Base-by-base conservation (phyloP, 768 basidiomycete species). In the Leccinum subtestaceum region DNA sequence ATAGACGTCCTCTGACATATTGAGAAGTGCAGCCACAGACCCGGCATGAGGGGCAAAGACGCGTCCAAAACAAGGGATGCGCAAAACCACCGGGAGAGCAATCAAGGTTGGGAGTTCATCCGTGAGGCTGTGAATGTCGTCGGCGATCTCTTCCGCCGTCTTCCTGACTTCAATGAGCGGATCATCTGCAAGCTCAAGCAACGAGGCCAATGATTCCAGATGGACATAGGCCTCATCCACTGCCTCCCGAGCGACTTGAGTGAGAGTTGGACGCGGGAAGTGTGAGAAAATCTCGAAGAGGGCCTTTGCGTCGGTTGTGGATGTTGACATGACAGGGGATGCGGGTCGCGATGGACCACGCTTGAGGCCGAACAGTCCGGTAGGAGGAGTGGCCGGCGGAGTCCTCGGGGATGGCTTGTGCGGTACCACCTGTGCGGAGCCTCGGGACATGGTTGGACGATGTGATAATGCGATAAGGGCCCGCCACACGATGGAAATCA, bases 141-240 rank as follows among this genome's bases (percentile, higher is more conserved):
- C 71, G 50, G 66, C 63, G 2, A 76, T 63, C 50, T 70, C 69
- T n/a, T 65, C 65, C 17, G 54, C 50, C 21, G 68, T 58, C 52
- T 65, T 71, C 29, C 65, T 60, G n/a, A 43, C 51, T 29, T 31
- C 57, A 46, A 64, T 66, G 21, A 65, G 58, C 5, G 76, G 78
- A 38, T 74, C 60, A 27, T 67, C 73, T 15, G 80, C 76, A 15
- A 77, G 77, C 59, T 87, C 86, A 13, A 91, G 75, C 27, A 91
- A 77, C 10, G 78, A 74, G 15, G 76, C 75, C 17, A 93, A 72
- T 21, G 84, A 80, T 63, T 78, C 74, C 27, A 93, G 74, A 15
- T 84, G 87, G 56, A 81, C 82, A 63, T 88, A 85, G 2, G 88
- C 91, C 66, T 92, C 91, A 55, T 88, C 86, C 10, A 93, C 89